These are phyloP conservation scores for Naganishia randhawae DNA, from an alignment of 768 basidiomycete species.

Conservation along the genomic window DNA sequence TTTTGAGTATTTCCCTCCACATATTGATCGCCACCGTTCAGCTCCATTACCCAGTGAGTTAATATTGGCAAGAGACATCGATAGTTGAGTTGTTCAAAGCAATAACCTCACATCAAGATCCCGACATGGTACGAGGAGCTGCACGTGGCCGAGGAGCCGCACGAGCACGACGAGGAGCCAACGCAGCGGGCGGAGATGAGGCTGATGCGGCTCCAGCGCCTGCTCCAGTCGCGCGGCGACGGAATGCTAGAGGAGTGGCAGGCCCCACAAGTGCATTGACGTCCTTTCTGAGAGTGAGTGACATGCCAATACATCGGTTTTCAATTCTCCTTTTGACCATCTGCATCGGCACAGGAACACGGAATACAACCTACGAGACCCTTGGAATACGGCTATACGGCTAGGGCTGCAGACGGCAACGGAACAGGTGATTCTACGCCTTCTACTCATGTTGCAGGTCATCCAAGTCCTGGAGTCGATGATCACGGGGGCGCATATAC, in stretches of 20 bases:
- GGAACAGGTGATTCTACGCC: slow-evolving; percentile 37
- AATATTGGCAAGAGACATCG: too few relatives aligned
- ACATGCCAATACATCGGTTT: background rate
- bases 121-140: too few relatives aligned
- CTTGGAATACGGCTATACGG: slow-evolving; percentile 16
- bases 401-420: slow-evolving; percentile 2
- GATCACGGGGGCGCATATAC: slow-evolving; percentile 24
- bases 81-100: too few relatives aligned
- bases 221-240: slow-evolving; percentile 22
- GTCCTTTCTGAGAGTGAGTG: slow-evolving; percentile 48
- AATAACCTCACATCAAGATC: too few relatives aligned
- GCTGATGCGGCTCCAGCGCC: slow-evolving; percentile 1
- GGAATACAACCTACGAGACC: slow-evolving; percentile 35
- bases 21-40: too few relatives aligned
- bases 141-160: too few relatives aligned
- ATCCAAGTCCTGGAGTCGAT: slow-evolving; percentile 16
- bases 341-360: slow-evolving; percentile 35
- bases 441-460: slow-evolving; percentile 31
- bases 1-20: too few relatives aligned
- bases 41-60: too few relatives aligned
- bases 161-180: slow-evolving; percentile 4
- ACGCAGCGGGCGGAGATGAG: background rate
- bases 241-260: slow-evolving; percentile 35
- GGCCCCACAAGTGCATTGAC: slow-evolving; percentile 50
- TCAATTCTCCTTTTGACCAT: background rate